These are phyloP conservation scores for Cutaneotrichosporon arboriforme DNA, from an alignment of 1,284 basidiomycete species.

Conservation along the genomic window DNA sequence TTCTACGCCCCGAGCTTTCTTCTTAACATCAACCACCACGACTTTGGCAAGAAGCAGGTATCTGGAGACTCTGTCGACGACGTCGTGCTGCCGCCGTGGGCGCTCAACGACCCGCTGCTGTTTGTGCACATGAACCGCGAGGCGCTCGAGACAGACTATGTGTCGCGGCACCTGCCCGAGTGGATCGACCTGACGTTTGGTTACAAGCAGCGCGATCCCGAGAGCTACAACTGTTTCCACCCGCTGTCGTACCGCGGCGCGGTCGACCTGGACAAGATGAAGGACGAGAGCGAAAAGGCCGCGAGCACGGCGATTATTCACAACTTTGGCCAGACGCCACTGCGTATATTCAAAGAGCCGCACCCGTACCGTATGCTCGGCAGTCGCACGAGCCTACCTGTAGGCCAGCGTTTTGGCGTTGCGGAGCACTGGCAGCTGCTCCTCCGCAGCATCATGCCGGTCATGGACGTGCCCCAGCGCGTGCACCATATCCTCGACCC, in stretches of 20 bases:
- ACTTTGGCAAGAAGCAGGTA: conserved; percentile 78
- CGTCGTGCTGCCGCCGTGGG: conserved; percentile 88
- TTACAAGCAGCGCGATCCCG: conserved; percentile 72
- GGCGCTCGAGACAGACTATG: conserved; percentile 83
- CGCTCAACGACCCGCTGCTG: conserved; percentile 72
- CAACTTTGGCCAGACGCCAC: conserved; percentile 87
- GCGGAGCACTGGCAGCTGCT: conserved; percentile 57
- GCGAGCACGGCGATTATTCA: conserved; percentile 93
- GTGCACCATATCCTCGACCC: conserved; percentile 54
- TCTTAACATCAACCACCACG: conserved; percentile 57
- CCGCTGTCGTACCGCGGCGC: conserved; percentile 91
- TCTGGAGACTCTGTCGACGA: conserved; percentile 78
- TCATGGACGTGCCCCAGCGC: conserved; percentile 52
- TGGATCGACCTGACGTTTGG: conserved; percentile 91
- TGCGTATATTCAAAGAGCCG: conserved; percentile 75
- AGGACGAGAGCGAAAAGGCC: conserved; percentile 78
- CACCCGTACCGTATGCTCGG: conserved; percentile 68
- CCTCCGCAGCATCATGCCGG: conserved; percentile 42
- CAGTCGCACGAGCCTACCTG: conserved; percentile 63
- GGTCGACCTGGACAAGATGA: conserved; percentile 79
- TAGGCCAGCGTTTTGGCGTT: conserved; percentile 66
- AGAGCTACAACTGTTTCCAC: conserved; percentile 81
- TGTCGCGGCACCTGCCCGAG: conserved; percentile 73
- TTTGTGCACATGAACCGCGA: conserved; percentile 78
- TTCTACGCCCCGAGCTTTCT: conserved; percentile 56